Conservation (phyloP, 768 basidiomycete species). For the Boletus bicolor region DNA sequence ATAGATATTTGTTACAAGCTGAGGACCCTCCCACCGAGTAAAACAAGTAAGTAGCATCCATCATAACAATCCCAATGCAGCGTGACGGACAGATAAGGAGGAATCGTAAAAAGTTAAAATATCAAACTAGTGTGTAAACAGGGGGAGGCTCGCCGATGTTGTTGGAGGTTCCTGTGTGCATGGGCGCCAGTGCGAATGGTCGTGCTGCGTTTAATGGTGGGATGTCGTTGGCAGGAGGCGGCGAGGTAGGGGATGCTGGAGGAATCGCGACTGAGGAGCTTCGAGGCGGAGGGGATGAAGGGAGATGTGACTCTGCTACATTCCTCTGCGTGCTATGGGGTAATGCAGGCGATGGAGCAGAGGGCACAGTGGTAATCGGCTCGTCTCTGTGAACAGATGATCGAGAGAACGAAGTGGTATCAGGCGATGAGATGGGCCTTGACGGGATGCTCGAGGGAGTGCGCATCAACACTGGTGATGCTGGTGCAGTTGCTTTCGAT, state of each 20-base stretch:
- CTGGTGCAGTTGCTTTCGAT: neutral
- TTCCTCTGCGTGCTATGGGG: neutral
- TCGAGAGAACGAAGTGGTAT: neutral
- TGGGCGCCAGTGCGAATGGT: constrained; percentile 1
- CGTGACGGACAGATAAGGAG: neutral
- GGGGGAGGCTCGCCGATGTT: constrained; percentile 22
- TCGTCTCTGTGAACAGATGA: constrained; percentile 1
- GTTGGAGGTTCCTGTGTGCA: constrained; percentile 13
- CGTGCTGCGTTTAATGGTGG: neutral
- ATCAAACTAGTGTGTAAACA: constrained; percentile 25
- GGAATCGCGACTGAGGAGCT: neutral
- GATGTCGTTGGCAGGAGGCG: neutral
- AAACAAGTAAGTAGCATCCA: neutral
- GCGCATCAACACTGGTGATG: neutral
- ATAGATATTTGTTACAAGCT: neutral
- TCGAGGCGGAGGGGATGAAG: neutral
- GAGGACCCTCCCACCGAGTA: neutral
- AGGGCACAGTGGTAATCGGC: neutral
- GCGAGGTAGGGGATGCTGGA: neutral
- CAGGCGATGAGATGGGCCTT: constrained; percentile 1
- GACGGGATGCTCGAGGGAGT: neutral
- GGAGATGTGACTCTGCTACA: neutral
- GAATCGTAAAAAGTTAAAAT: neutral
- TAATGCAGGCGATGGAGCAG: neutral
- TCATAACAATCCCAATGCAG: neutral